A percentile compares a stretch with the other conserved stretches of the same genome.
phyloP scores from a whole-genome alignment of 2,329 filamentous ascomycete species.

The Amesomyces nigricolor region DNA sequence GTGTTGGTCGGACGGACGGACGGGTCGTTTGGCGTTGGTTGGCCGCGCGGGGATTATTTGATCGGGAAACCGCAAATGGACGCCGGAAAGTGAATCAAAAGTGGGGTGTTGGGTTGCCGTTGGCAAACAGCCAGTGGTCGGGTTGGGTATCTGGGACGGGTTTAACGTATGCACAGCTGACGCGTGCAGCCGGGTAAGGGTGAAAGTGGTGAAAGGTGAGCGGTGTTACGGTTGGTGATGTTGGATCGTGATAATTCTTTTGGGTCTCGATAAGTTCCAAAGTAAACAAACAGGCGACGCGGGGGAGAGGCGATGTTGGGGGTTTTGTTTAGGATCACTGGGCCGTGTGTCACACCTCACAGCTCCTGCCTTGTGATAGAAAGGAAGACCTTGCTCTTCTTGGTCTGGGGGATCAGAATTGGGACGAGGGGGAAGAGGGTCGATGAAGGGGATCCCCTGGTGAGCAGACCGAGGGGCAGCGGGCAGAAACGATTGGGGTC shows the following conservation, averaged over 20 bases:
- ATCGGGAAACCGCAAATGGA: conserved; percentile 23
- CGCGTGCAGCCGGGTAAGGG: conserved; percentile 8
- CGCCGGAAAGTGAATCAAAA: conserved; percentile 10
- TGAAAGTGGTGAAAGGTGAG: not conserved
- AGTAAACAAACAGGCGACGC: conserved; percentile 17
- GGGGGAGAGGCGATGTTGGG: conserved; percentile 5
- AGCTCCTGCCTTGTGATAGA: conserved; percentile 8
- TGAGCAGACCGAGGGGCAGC: conserved; percentile 18
- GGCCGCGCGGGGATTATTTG: not conserved
- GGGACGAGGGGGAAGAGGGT: conserved; percentile 14
- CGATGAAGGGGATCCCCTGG: conserved; percentile 19
- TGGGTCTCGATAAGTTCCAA: not conserved
- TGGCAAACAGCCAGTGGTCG: conserved; percentile 14
- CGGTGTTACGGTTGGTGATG: conserved; percentile 21
- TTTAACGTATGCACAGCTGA: conserved; percentile 22
- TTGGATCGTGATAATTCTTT: conserved; percentile 18
- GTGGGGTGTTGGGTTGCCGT: conserved; percentile 24
- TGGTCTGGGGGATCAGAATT: conserved; percentile 8
- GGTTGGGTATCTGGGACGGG: conserved; percentile 16
- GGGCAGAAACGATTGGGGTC: conserved; percentile 16
- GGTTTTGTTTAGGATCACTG: conserved; percentile 4
- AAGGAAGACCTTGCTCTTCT: conserved; percentile 15
- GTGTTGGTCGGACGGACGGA: not conserved
- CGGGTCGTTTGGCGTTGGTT: not conserved
- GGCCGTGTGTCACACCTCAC: not conserved